Evolutionary conservation across 371 early-diverging fungal genomes (phyloP).

Genomic region (Apophysomyces trapeziformis): DNA sequence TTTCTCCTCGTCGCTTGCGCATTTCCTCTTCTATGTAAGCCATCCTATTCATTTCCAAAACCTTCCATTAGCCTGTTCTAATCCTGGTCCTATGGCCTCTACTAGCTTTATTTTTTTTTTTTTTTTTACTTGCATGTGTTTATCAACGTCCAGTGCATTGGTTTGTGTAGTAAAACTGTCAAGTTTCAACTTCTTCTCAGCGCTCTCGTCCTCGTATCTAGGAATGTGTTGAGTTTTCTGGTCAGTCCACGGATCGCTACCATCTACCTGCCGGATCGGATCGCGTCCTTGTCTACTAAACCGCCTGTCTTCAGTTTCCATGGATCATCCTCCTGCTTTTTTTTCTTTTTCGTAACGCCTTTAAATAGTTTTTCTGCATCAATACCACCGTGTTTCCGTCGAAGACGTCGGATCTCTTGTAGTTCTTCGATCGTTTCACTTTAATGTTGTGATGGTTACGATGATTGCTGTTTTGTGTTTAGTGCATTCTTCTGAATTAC

Average conservation of each 20-base stretch:
- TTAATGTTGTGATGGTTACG: background rate
- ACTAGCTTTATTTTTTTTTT: background rate
- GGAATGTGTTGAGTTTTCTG: background rate
- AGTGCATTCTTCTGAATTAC: constrained; percentile 15
- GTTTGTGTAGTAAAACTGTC: constrained; percentile 85
- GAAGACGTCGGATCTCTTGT: constrained; percentile 65
- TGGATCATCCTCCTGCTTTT: constrained; percentile 40
- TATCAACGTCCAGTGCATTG: constrained; percentile 84
- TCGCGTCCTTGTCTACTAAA: constrained; percentile 51
- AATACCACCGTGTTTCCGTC: constrained; percentile 65
- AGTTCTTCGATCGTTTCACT: constrained; percentile 62
- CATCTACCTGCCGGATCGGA: constrained; percentile 27
- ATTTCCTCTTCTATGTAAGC: constrained; percentile 80
- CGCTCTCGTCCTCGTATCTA: constrained; percentile 26
- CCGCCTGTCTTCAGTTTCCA: constrained; percentile 64
- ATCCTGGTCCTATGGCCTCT: background rate
- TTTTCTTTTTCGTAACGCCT: constrained; percentile 58
- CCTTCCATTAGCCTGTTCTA: background rate
- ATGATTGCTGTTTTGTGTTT: background rate
- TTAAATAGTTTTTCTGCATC: constrained; percentile 59
- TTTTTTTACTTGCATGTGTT: constrained; percentile 68
- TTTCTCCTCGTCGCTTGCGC: constrained; percentile 59
- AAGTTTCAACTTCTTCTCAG: constrained; percentile 50
- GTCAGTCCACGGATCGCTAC: background rate
- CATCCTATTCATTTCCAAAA: constrained; percentile 58